phyloP scores from a whole-genome alignment of 345 rosid species.

The Eucalyptus marginata region DNA sequence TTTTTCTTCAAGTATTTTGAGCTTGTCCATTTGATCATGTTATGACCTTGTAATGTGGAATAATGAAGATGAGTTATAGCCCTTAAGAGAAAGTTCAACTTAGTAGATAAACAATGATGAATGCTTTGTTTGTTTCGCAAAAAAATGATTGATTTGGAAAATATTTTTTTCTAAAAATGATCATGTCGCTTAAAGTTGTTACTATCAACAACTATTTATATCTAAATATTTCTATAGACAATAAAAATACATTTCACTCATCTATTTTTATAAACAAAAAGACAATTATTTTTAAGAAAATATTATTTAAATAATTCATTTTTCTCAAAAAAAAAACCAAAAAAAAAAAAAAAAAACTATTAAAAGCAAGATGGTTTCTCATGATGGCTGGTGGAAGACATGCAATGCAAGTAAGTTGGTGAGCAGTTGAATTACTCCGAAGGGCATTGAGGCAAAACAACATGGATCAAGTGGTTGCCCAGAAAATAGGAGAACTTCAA shows the following conservation, averaged over 20 bases:
- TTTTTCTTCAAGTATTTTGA: not conserved
- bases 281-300: too few species aligned
- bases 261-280: too few species aligned
- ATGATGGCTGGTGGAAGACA: not conserved
- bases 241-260: too few species aligned
- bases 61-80: not conserved
- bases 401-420: not conserved
- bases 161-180: too few species aligned
- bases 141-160: too few species aligned
- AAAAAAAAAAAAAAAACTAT: too few species aligned
- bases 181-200: rapidly evolving
- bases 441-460: not conserved
- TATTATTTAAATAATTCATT: too few species aligned
- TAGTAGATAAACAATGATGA: not conserved
- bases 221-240: too few species aligned
- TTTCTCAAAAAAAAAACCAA: rapidly evolving
- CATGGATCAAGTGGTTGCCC: not conserved
- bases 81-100: too few species aligned
- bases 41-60: not conserved
- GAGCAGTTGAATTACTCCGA: not conserved
- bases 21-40: not conserved
- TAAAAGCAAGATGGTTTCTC: not conserved
- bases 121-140: rapidly evolving
- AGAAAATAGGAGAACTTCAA: not conserved
- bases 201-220: too few species aligned